Conservation (phyloP, 2,329 filamentous ascomycete genomes). For the Verticillium tricorpus region DNA sequence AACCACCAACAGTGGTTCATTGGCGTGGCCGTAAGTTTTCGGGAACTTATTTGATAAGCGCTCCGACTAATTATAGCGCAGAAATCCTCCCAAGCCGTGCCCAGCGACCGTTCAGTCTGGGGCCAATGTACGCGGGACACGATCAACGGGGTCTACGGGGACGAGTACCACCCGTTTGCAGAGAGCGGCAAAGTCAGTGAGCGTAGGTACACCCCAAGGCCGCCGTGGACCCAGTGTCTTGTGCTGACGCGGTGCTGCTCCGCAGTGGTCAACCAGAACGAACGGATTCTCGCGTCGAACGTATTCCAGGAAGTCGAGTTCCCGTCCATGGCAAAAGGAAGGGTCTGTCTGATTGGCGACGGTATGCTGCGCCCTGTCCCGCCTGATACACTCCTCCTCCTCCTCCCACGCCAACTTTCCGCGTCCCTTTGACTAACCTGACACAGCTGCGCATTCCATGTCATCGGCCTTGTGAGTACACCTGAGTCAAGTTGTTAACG, state of each 20-base stretch:
- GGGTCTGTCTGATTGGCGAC: conserved; percentile 14
- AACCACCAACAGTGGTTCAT: conserved; percentile 16
- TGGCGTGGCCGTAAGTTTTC: conserved; percentile 12
- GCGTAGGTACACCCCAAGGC: background rate
- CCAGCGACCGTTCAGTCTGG: conserved; percentile 13
- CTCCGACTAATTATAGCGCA: background rate
- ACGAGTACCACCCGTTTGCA: conserved; percentile 14
- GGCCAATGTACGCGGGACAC: conserved; percentile 7
- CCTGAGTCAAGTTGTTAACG: background rate
- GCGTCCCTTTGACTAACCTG: background rate
- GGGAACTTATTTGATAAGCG: background rate
- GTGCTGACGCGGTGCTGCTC: background rate
- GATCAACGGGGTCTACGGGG: conserved; percentile 13
- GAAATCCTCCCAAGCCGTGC: background rate
- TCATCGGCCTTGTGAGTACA: conserved; percentile 7
- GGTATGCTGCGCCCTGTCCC: conserved; percentile 6
- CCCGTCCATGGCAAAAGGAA: conserved; percentile 12
- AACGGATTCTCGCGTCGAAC: conserved; percentile 14
- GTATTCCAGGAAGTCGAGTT: conserved; percentile 16
- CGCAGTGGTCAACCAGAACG: conserved; percentile 13
- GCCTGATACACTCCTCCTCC: background rate
- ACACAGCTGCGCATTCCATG: conserved; percentile 16
- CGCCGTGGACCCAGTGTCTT: background rate
- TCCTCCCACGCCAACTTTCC: background rate
- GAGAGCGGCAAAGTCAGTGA: conserved; percentile 9